These are phyloP conservation scores for Vairimorpha necatrix DNA, from an alignment of 371 early-diverging fungal species.

Conservation along the genomic window DNA sequence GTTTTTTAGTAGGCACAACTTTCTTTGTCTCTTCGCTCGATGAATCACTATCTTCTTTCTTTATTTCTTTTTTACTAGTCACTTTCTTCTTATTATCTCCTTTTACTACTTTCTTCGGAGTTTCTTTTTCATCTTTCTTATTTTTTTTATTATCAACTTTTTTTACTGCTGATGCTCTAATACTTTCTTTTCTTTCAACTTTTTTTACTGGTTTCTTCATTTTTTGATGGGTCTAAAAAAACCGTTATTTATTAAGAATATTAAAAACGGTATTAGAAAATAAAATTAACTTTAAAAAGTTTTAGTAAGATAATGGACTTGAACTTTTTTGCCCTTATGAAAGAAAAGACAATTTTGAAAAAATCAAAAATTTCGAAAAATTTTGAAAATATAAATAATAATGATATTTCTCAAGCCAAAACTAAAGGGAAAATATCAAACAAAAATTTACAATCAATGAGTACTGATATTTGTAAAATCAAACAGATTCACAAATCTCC, in stretches of 20 bases:
- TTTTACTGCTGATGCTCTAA: too few species aligned
- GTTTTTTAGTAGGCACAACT: neutral
- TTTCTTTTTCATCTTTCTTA: neutral
- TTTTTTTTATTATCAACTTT: constrained; percentile 5
- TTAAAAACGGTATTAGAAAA: too few species aligned
- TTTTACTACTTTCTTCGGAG: neutral
- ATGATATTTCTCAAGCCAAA: neutral
- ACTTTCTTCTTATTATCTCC: neutral
- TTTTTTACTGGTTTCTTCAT: neutral
- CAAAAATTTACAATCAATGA: too few species aligned
- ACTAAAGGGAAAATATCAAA: neutral
- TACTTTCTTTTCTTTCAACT: neutral
- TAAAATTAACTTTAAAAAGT: too few species aligned
- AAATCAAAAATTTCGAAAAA: constrained; percentile 1
- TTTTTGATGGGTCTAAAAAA: too few species aligned
- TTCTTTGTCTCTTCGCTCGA: constrained; percentile 6
- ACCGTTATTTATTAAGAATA: too few species aligned
- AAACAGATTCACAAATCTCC: neutral
- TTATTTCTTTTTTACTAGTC: neutral
- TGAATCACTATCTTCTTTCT: neutral
- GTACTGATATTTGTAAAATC: neutral
- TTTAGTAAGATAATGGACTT: neutral
- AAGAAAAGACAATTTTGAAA: neutral
- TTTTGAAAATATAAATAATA: too few species aligned
- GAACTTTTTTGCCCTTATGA: neutral